phyloP scores from a whole-genome alignment of 352 stramenopile species.

The Phytophthora sp. region DNA sequence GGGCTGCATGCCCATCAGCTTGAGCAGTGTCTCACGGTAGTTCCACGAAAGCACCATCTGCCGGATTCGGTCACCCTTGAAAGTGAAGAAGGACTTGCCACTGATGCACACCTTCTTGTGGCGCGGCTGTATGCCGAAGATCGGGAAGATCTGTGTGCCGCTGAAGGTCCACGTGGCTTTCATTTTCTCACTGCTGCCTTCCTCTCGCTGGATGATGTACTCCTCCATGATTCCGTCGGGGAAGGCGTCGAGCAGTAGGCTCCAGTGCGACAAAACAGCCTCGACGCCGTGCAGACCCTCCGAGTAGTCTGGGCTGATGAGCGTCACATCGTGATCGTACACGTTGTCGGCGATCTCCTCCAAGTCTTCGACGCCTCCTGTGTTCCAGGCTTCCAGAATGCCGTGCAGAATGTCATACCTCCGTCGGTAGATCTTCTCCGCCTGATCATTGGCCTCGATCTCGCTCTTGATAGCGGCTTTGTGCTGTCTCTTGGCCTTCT shows the following conservation, averaged over 20 bases:
- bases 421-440: constrained; percentile 62
- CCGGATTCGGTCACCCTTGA: constrained; percentile 78
- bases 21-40: constrained; percentile 72
- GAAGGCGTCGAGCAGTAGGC: constrained; percentile 69
- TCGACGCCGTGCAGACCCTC: constrained; percentile 69
- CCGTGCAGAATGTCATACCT: constrained; percentile 78
- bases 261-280: constrained; percentile 80
- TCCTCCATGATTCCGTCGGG: constrained; percentile 86
- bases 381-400: constrained; percentile 84
- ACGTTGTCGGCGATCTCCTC: constrained; percentile 81
- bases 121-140: constrained; percentile 72
- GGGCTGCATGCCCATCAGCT: constrained; percentile 67
- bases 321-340: constrained; percentile 74
- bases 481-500: constrained; percentile 46
- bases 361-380: constrained; percentile 80
- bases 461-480: constrained; percentile 26
- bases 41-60: constrained; percentile 80
- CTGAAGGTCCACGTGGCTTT: constrained; percentile 80
- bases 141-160: constrained; percentile 78
- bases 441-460: constrained; percentile 43
- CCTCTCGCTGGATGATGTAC: constrained; percentile 75
- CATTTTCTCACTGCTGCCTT: constrained; percentile 64
- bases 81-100: constrained; percentile 78
- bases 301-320: constrained; percentile 70
- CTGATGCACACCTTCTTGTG: constrained; percentile 84